Percentiles rank a stretch among this genome's conserved stretches.
Evolutionary conservation across 2,329 filamentous ascomycete species (phyloP).

Genomic region (Stachybotrys elegans): DNA sequence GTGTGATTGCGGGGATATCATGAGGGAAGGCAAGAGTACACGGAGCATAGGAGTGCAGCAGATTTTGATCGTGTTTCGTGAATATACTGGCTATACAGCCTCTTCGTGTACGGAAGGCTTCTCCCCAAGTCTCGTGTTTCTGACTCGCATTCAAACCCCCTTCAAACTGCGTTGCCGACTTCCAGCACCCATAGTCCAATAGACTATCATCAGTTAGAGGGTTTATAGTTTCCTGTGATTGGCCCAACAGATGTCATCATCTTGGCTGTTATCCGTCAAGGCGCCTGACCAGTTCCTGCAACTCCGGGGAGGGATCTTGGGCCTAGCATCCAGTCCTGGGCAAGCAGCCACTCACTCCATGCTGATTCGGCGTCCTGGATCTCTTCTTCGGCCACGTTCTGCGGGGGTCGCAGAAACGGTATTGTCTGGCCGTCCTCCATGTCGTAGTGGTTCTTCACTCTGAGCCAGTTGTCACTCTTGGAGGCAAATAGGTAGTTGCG

Average conservation of each 20-base stretch:
- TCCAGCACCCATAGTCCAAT: neutral
- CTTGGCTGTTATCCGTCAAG: neutral
- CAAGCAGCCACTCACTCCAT: slow-evolving; percentile 93
- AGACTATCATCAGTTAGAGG: too few relatives aligned
- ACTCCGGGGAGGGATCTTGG: slow-evolving; percentile 57
- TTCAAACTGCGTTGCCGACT: neutral
- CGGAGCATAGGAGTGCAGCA: too few relatives aligned
- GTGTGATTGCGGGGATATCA: too few relatives aligned
- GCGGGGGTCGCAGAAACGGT: slow-evolving; percentile 82
- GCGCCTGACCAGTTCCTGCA: slow-evolving; percentile 12
- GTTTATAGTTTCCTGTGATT: too few relatives aligned
- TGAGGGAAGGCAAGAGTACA: too few relatives aligned
- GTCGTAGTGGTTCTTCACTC: slow-evolving; percentile 87
- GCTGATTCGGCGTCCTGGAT: slow-evolving; percentile 75
- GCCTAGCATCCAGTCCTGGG: slow-evolving; percentile 99
- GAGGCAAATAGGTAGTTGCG: slow-evolving; percentile 93
- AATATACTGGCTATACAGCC: too few relatives aligned
- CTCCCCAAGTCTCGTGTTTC: too few relatives aligned
- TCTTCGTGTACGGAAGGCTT: too few relatives aligned
- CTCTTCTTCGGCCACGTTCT: slow-evolving; percentile 70
- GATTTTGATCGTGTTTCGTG: too few relatives aligned
- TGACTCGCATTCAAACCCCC: too few relatives aligned
- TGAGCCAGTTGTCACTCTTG: slow-evolving; percentile 86
- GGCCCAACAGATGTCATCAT: too few relatives aligned
- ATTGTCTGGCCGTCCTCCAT: slow-evolving; percentile 77